Percentiles rank a stretch among this genome's conserved stretches.
Conservation (phyloP, 352 stramenopile species). For the Phytophthora hybrid region DNA sequence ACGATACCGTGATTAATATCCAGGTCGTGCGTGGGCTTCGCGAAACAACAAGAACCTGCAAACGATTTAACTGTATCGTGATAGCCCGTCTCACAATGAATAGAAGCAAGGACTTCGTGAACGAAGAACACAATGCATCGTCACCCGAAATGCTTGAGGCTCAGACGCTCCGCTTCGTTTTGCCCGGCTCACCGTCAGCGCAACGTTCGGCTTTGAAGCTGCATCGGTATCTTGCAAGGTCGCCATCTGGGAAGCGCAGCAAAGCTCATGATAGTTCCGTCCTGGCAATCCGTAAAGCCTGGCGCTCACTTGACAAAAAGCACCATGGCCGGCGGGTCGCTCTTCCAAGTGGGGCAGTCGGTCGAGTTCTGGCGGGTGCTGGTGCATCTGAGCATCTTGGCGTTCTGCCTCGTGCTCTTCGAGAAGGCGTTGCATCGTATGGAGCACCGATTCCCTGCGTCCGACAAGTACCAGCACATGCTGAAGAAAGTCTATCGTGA, state of each 20-base stretch:
- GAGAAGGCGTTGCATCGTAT: constrained; percentile 57
- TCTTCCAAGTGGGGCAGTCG: constrained; percentile 68
- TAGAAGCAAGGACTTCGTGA: not conserved
- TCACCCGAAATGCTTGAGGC: constrained; percentile 8
- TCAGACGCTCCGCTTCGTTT: not conserved
- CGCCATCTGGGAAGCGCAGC: constrained; percentile 19
- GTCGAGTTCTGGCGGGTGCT: constrained; percentile 66
- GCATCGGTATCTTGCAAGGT: constrained; percentile 19
- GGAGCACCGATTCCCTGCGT: constrained; percentile 53
- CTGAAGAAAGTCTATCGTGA: constrained; percentile 70
- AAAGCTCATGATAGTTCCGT: constrained; percentile 13
- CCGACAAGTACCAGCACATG: constrained; percentile 75
- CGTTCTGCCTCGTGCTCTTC: constrained; percentile 55
- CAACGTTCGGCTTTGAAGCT: not conserved
- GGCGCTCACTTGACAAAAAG: constrained; percentile 18
- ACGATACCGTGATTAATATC: constrained; percentile 21
- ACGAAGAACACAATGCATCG: not conserved
- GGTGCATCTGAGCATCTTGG: constrained; percentile 53
- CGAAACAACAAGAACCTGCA: not conserved
- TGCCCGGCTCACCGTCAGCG: constrained; percentile 22
- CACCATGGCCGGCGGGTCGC: constrained; percentile 45
- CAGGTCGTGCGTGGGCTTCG: not conserved
- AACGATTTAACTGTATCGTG: no score
- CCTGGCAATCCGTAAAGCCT: not conserved
- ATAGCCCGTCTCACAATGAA: not conserved